Conservation (phyloP, 805 yeast species). For the Zygoascus biomembranicola region DNA sequence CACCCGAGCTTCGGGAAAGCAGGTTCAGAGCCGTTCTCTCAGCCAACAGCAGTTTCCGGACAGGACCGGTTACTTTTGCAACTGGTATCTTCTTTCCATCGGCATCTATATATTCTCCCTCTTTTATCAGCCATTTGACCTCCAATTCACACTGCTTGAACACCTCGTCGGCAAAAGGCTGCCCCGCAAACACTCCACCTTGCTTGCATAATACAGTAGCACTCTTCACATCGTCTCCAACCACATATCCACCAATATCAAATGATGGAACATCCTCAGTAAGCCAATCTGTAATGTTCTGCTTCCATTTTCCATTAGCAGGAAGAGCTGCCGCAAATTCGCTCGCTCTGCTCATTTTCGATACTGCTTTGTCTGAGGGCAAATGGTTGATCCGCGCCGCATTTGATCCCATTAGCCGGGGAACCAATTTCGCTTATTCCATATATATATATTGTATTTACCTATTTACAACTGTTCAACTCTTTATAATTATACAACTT, state of each 20-base stretch:
- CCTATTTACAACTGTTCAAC: not conserved
- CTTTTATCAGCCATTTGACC: constrained; percentile 66
- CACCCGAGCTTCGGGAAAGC: constrained; percentile 75
- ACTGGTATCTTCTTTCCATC: constrained; percentile 53
- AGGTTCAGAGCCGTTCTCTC: constrained; percentile 83
- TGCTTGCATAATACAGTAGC: constrained; percentile 80
- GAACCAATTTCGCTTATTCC: no score
- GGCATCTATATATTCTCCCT: constrained; percentile 49
- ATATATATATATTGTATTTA: not conserved
- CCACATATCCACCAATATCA: constrained; percentile 92
- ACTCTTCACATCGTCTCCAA: constrained; percentile 62
- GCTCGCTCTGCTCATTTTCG: not conserved
- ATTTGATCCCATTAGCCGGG: no score
- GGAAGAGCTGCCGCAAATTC: constrained; percentile 44
- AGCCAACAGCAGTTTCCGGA: constrained; percentile 66
- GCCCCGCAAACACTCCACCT: constrained; percentile 71
- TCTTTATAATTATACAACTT: not conserved
- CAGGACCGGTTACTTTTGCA: constrained; percentile 75
- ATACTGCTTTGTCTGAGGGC: no score
- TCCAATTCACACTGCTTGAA: constrained; percentile 62
- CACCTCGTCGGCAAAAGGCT: constrained; percentile 84
- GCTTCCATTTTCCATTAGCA: constrained; percentile 71
- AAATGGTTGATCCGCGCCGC: no score
- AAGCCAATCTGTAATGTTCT: constrained; percentile 64
- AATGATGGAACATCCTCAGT: constrained; percentile 89